Evolutionary conservation across 331 rosid species (phyloP), one percentile per base, ranked within the genome.

Genomic region (Quercus lobata): DNA sequence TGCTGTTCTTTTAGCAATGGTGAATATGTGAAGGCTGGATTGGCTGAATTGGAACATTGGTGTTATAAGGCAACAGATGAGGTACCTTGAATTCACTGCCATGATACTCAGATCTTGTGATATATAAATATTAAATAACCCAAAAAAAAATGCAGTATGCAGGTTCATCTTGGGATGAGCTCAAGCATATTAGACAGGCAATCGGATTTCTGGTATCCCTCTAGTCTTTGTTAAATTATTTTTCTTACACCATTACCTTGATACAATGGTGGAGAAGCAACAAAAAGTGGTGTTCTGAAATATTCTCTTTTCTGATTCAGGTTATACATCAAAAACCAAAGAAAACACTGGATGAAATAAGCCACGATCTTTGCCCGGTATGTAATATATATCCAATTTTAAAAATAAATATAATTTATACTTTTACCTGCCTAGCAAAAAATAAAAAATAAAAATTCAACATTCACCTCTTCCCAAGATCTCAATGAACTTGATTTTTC

Each of bases 1-100:
- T 93, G 97, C 81, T 93, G 97, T 82, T 93, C 97, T 61, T 93
- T 93, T 85, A 93, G 97, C 62, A 93, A 93, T 57, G 97, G 97
- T 65, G 97, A 93, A 76, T 93, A 84, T 76, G 97, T 93, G 77
- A 93, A 91, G 82, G 96, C 97, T 74, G 97, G 97, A 63, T 83
- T 93, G 86, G 92, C 94, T 80, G 97, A 93, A 86, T 69, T 93
- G 82, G 97, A 93, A 85, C 86, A 89, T 81, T 93, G 97, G 97
- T 91, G 97, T 82, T 86, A 54, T 49, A 87, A 81, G 34, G 97
- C 97, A 82, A 93, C 97, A 4, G 97, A 91, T 80, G 97, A 91
- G 95, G 97, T 93, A 80, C 81, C 57, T 76, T 72, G 54, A 57
- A 53, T 60, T 80, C 55, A 24, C 56, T 78, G 54, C 69, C 68